These are phyloP conservation scores for Kalmanozyma brasiliensis DNA, from an alignment of 1,284 basidiomycete species.

Conservation along the genomic window DNA sequence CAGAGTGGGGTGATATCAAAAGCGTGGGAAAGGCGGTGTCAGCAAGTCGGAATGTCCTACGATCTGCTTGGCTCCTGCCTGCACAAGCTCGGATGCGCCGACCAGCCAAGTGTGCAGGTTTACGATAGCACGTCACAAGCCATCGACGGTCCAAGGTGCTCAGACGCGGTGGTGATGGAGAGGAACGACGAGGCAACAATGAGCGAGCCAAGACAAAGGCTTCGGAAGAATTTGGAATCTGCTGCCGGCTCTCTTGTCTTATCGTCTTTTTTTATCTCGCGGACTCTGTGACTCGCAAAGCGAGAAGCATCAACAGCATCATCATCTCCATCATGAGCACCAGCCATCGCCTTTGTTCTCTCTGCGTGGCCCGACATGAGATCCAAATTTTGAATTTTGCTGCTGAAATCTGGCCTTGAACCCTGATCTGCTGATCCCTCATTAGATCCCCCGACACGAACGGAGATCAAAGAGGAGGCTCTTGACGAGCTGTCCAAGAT, in stretches of 20 bases:
- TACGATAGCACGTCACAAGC: constrained; percentile 19
- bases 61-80: constrained; percentile 2
- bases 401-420: constrained; percentile 3
- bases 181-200: not conserved
- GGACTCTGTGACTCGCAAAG: too few species aligned
- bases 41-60: constrained; percentile 5
- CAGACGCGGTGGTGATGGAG: not conserved
- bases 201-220: constrained; percentile 2
- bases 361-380: too few species aligned
- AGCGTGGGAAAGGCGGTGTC: not conserved
- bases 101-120: constrained; percentile 37
- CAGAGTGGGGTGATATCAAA: not conserved
- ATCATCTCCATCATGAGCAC: too few species aligned
- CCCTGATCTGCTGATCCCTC: too few species aligned
- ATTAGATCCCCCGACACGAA: too few species aligned
- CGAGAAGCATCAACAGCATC: too few species aligned
- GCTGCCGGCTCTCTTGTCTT: not conserved
- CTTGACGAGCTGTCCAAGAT: constrained; percentile 4
- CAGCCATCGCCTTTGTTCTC: too few species aligned
- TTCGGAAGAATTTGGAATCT: constrained; percentile 11
- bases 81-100: constrained; percentile 18
- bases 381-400: not conserved
- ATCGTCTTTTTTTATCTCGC: too few species aligned
- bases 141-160: constrained; percentile 1
- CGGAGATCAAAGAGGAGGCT: too few species aligned